phyloP scores from a whole-genome alignment of 2,329 filamentous ascomycete species.

The Colletotrichum navitas region DNA sequence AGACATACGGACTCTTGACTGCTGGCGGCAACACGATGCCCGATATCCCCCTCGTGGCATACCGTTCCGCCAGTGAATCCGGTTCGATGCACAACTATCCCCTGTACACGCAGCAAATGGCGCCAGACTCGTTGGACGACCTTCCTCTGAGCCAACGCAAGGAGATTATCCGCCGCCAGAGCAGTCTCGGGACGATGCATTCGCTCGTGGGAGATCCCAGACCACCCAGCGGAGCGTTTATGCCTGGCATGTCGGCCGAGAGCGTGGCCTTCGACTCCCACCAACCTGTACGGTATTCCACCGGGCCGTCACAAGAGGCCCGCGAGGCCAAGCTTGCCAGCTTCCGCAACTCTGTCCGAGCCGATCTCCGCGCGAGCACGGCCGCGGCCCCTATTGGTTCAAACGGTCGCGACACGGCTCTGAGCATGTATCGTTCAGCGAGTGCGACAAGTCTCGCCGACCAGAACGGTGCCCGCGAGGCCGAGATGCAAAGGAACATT shows the following conservation, averaged over 20 bases:
- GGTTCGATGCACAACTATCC: conserved; percentile 56
- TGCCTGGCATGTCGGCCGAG: conserved; percentile 47
- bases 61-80: conserved; percentile 55
- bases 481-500: conserved; percentile 61
- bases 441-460: conserved; percentile 47
- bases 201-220: conserved; percentile 41
- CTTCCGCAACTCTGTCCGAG: conserved; percentile 75
- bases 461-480: conserved; percentile 51
- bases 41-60: conserved; percentile 44
- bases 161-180: conserved; percentile 67
- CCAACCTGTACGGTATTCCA: conserved; percentile 64
- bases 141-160: conserved; percentile 78
- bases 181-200: conserved; percentile 52
- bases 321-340: conserved; percentile 73
- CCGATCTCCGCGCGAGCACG: conserved; percentile 66
- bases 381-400: conserved; percentile 49
- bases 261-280: conserved; percentile 64
- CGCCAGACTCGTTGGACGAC: conserved; percentile 65
- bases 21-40: conserved; percentile 44
- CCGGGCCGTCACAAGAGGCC: conserved; percentile 55
- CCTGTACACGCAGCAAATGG: conserved; percentile 43
- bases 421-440: conserved; percentile 45
- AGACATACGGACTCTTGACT: conserved; percentile 59
- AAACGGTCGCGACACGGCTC: conserved; percentile 55
- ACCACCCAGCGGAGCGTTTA: conserved; percentile 16